phyloP scores from a whole-genome alignment of 176 grass and related monocot genomes.

The Oryza meridionalis region DNA sequence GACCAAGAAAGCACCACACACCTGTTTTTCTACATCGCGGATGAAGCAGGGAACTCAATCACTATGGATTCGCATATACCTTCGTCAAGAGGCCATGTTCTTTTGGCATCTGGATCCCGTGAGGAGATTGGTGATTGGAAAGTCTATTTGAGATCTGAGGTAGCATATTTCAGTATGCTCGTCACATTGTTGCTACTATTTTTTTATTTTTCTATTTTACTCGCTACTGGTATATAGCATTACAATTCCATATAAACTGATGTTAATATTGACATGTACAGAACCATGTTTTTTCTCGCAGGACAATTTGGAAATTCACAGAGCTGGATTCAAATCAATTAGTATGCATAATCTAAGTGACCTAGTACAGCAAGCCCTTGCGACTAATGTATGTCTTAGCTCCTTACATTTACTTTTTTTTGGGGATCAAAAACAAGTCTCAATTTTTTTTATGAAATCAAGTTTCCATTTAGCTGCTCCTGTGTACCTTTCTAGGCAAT shows the following conservation, averaged over 20 bases:
- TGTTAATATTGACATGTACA: constrained; percentile 32
- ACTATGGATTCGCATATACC: constrained; percentile 54
- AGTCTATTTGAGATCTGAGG: constrained; percentile 74
- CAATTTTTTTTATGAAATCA: constrained; percentile 22
- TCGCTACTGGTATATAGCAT: constrained; percentile 21
- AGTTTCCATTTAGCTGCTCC: constrained; percentile 16
- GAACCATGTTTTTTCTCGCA: constrained; percentile 42
- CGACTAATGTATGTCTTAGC: constrained; percentile 67
- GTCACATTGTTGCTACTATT: constrained; percentile 15
- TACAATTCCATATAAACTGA: not conserved
- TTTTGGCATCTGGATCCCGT: constrained; percentile 78
- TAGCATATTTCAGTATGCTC: constrained; percentile 46
- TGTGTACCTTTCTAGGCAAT: constrained; percentile 69
- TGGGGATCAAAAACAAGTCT: constrained; percentile 1
- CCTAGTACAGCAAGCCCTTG: constrained; percentile 75
- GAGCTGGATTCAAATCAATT: constrained; percentile 80
- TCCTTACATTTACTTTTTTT: constrained; percentile 41
- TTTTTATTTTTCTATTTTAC: constrained; percentile 16
- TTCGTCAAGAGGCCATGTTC: constrained; percentile 62
- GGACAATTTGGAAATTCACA: constrained; percentile 77
- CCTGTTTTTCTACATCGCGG: constrained; percentile 90
- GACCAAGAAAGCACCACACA: constrained; percentile 62
- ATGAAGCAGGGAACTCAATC: constrained; percentile 76
- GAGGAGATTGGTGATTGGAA: constrained; percentile 83
- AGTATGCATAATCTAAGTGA: constrained; percentile 97